phyloP scores from a whole-genome alignment of 805 yeast species.

The Cyberlindnera nakhonratchasimensis region DNA sequence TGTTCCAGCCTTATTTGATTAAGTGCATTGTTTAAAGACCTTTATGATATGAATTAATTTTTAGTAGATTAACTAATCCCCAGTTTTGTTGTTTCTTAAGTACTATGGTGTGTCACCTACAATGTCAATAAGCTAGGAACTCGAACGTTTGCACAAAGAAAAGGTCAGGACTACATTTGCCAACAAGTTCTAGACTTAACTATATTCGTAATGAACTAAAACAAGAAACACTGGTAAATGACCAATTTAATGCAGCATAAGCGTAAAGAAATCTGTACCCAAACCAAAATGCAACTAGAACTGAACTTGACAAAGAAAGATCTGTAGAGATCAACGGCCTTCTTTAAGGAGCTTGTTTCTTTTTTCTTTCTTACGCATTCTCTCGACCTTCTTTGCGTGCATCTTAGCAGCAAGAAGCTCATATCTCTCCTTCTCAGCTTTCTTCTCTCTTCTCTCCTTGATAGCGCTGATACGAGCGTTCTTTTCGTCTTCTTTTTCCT shows the following conservation, averaged over 20 bases:
- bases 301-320: neutral
- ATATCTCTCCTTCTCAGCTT: conserved; percentile 86
- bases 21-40: too few relatives aligned
- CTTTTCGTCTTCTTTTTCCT: conserved; percentile 66
- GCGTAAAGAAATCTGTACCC: conserved; percentile 1
- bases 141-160: neutral
- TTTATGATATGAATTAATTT: too few relatives aligned
- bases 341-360: conserved; percentile 91
- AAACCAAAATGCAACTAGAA: conserved; percentile 5
- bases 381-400: conserved; percentile 89
- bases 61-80: too few relatives aligned
- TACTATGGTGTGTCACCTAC: too few relatives aligned
- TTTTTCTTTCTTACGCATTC: conserved; percentile 88
- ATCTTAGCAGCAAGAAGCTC: conserved; percentile 78
- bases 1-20: too few relatives aligned
- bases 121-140: too few relatives aligned
- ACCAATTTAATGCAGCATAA: conserved; percentile 1
- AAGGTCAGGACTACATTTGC: neutral
- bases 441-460: conserved; percentile 73
- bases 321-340: conserved; percentile 45
- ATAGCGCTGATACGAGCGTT: conserved; percentile 50
- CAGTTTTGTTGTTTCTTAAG: too few relatives aligned
- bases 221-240: neutral
- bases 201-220: neutral
- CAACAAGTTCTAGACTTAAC: neutral